phyloP scores from a whole-genome alignment of 2,329 filamentous ascomycete genomes.

The Colletotrichum chrysophilum region DNA sequence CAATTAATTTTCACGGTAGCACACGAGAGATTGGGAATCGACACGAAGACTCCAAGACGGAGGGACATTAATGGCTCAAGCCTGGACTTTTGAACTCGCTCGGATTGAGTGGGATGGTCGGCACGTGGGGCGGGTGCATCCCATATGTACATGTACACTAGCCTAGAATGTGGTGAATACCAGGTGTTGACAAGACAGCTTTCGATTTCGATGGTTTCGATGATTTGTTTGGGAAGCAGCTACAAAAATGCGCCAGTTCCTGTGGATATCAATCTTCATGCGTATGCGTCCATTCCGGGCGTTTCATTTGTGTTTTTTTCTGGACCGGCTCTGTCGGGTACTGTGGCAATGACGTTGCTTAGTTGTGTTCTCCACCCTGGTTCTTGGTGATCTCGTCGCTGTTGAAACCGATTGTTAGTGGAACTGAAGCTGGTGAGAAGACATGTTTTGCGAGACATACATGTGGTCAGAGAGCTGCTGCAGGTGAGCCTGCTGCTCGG shows the following conservation, averaged over 20 bases:
- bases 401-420: constrained; percentile 12
- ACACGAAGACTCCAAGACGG: background rate
- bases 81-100: background rate
- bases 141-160: constrained; percentile 45
- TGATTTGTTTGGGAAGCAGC: background rate
- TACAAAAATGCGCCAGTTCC: background rate
- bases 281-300: background rate
- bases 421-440: background rate
- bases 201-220: constrained; percentile 5
- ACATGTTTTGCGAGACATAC: constrained; percentile 53
- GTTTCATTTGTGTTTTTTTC: background rate
- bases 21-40: constrained; percentile 22
- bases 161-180: constrained; percentile 29
- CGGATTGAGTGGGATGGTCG: constrained; percentile 19
- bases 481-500: constrained; percentile 81
- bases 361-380: constrained; percentile 72
- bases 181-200: constrained; percentile 11
- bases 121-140: background rate
- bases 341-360: constrained; percentile 29
- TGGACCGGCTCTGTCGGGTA: background rate
- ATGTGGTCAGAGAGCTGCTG: constrained; percentile 87
- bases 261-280: constrained; percentile 6
- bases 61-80: background rate
- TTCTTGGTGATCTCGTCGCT: constrained; percentile 81
- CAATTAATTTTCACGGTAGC: constrained; percentile 24